A percentile compares a stretch with the other conserved stretches of the same genome.
These are phyloP conservation scores for Neocallimastix lanati DNA, from an alignment of 192 early-diverging fungal species.

Conservation along the genomic window DNA sequence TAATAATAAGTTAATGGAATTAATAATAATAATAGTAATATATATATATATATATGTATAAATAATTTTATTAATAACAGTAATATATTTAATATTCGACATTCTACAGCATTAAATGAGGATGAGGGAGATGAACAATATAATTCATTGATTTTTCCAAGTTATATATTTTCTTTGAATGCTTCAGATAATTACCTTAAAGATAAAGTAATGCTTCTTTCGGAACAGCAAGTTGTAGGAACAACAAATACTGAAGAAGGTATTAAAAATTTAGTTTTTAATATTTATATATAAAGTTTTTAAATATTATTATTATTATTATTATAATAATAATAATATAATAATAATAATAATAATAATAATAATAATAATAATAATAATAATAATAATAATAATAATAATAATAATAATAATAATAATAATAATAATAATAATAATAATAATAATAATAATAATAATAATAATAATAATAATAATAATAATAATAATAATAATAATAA, in stretches of 20 bases:
- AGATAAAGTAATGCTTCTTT: constrained; percentile 31
- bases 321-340: too few species aligned
- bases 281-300: background rate
- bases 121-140: constrained; percentile 35
- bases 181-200: constrained; percentile 29
- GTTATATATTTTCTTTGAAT: constrained; percentile 29
- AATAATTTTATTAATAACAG: background rate
- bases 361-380: too few species aligned
- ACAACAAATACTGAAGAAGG: constrained; percentile 37
- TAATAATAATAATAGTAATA: background rate
- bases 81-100: too few species aligned
- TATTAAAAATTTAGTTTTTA: constrained; percentile 5
- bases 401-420: too few species aligned
- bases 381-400: too few species aligned
- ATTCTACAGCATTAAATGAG: constrained; percentile 14
- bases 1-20: background rate
- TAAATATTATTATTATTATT: too few species aligned
- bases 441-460: too few species aligned
- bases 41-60: too few species aligned
- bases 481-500: too few species aligned
- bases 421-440: too few species aligned
- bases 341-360: too few species aligned
- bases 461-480: too few species aligned
- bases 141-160: constrained; percentile 11
- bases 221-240: constrained; percentile 22